A percentile compares a stretch with the other conserved stretches of the same genome.
These are phyloP conservation scores for Adansonia digitata DNA, from an alignment of 345 rosid species.

Conservation along the genomic window DNA sequence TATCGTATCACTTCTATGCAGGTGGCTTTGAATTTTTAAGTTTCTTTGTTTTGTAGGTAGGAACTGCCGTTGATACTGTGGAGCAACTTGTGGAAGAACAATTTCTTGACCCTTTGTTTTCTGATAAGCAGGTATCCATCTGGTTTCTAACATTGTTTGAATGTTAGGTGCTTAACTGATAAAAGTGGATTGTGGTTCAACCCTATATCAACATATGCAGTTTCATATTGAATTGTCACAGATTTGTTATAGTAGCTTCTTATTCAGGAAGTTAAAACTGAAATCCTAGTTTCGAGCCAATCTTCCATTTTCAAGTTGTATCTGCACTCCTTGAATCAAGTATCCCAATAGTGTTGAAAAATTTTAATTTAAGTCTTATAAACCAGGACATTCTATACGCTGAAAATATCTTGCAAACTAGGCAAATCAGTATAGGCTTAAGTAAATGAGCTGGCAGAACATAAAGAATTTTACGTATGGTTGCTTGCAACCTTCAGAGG, in stretches of 20 bases:
- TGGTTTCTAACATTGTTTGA: background rate
- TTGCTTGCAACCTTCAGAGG: background rate
- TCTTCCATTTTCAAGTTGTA: background rate
- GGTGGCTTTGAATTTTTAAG: background rate
- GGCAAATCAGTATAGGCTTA: background rate
- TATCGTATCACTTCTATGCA: background rate
- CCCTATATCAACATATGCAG: background rate
- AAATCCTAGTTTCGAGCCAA: background rate
- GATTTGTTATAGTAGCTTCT: background rate
- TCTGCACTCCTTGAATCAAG: background rate
- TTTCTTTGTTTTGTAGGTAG: constrained; percentile 48
- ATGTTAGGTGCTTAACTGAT: background rate
- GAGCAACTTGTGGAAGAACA: constrained; percentile 79
- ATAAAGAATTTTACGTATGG: background rate
- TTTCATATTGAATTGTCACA: background rate
- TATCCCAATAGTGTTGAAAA: background rate
- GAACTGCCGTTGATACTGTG: constrained; percentile 53
- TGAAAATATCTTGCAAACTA: background rate
- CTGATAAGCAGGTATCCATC: constrained; percentile 57
- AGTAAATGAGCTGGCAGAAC: background rate
- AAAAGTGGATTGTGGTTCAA: background rate
- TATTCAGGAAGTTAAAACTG: background rate
- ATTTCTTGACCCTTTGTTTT: constrained; percentile 53
- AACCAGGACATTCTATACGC: background rate
- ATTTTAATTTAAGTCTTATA: background rate